Evolutionary conservation across 495 filamentous ascomycete species (phyloP).

Genomic region (Glutinoglossum americanum): DNA sequence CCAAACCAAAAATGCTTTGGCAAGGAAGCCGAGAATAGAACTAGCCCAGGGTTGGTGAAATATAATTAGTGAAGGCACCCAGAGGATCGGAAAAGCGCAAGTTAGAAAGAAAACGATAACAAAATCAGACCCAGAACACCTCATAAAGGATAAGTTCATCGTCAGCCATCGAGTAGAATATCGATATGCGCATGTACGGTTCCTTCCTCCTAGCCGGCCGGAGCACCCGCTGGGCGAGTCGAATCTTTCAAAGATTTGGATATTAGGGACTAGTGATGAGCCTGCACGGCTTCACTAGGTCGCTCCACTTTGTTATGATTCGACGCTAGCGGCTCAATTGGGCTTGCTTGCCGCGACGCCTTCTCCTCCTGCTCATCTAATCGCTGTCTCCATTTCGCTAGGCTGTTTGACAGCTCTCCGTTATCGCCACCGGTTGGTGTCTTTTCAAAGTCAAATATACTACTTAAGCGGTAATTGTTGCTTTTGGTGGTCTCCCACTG

Average conservation of each 20-base stretch:
- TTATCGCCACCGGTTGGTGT: neutral
- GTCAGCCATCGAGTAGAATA: neutral
- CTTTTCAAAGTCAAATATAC: slow-evolving; percentile 6
- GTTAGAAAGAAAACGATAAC: neutral
- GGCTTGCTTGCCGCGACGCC: neutral
- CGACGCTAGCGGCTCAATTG: neutral
- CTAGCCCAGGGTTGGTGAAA: neutral
- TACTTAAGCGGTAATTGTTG: slow-evolving; percentile 40
- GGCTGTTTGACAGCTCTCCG: slow-evolving; percentile 3
- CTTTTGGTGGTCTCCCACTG: slow-evolving; percentile 95
- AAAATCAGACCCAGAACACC: neutral
- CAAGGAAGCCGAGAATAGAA: neutral
- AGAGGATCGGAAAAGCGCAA: neutral
- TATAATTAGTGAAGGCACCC: neutral
- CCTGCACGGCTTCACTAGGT: neutral
- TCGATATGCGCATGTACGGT: neutral
- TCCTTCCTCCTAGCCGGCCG: neutral
- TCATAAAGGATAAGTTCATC: neutral
- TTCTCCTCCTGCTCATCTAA: slow-evolving; percentile 5
- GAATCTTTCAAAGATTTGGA: neutral
- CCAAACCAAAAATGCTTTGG: neutral
- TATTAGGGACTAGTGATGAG: neutral
- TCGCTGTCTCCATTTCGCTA: slow-evolving; percentile 7
- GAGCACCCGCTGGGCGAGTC: neutral
- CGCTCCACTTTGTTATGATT: neutral